Evolutionary conservation across 108 stramenopile species (phyloP).

Genomic region (Cylindrotheca fusiformis): DNA sequence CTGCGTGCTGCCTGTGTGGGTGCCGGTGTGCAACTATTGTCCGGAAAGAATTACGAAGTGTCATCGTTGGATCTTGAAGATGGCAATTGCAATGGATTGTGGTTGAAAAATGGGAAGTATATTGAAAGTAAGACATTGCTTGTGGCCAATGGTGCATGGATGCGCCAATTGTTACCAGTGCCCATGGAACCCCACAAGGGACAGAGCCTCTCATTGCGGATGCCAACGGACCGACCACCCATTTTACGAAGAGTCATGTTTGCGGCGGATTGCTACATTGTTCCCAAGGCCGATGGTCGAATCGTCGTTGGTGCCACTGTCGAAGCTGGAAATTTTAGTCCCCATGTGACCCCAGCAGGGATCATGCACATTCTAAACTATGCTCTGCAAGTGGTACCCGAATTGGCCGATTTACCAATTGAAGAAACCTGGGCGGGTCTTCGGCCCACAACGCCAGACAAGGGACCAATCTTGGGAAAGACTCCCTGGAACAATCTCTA

Average conservation of each 20-base stretch:
- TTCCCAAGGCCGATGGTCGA: constrained; percentile 92
- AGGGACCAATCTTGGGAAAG: constrained; percentile 84
- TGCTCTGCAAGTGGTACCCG: constrained; percentile 74
- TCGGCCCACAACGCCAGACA: constrained; percentile 92
- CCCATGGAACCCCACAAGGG: constrained; percentile 93
- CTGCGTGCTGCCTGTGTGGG: constrained; percentile 74
- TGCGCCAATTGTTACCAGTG: constrained; percentile 86
- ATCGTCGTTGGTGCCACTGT: constrained; percentile 91
- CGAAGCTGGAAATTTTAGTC: constrained; percentile 79
- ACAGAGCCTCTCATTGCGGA: constrained; percentile 80
- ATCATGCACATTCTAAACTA: constrained; percentile 70
- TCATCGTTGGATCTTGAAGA: constrained; percentile 53
- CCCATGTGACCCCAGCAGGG: constrained; percentile 76
- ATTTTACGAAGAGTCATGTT: constrained; percentile 81
- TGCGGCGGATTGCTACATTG: constrained; percentile 91
- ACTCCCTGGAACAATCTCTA: constrained; percentile 83
- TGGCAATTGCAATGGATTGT: constrained; percentile 51
- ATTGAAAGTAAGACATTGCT: constrained; percentile 51
- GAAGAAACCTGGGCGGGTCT: constrained; percentile 94
- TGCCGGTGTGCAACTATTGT: constrained; percentile 80
- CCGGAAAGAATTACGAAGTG: constrained; percentile 61
- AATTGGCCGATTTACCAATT: constrained; percentile 68
- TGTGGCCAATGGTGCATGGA: constrained; percentile 93
- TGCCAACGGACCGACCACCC: constrained; percentile 60
- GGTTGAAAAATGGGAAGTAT: constrained; percentile 58